phyloP scores from a whole-genome alignment of 352 stramenopile species.

The Phytophthora lateralis region DNA sequence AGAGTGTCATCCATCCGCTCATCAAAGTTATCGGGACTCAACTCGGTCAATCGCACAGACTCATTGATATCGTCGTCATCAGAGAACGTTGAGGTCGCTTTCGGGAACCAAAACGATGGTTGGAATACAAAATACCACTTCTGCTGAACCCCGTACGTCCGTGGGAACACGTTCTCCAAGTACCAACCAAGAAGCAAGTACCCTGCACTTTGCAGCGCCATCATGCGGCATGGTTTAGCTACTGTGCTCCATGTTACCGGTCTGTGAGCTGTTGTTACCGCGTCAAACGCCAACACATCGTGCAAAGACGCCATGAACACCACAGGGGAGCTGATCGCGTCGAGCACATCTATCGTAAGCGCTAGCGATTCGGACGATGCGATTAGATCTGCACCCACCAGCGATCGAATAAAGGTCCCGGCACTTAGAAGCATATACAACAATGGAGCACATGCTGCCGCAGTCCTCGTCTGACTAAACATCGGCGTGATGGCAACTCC shows the following conservation, averaged over 20 bases:
- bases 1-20: constrained; percentile 61
- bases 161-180: constrained; percentile 93
- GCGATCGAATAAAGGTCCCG: constrained; percentile 55
- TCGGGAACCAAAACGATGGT: constrained; percentile 81
- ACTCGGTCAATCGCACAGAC: constrained; percentile 29
- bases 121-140: constrained; percentile 95
- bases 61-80: constrained; percentile 31
- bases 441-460: constrained; percentile 61
- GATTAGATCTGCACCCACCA: constrained; percentile 57
- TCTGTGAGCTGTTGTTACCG: constrained; percentile 36
- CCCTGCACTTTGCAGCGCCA: constrained; percentile 83
- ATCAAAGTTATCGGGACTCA: constrained; percentile 28
- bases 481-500: constrained; percentile 73
- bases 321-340: constrained; percentile 65
- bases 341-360: constrained; percentile 42
- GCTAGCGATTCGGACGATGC: constrained; percentile 40
- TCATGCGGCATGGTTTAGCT: constrained; percentile 49
- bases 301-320: constrained; percentile 74
- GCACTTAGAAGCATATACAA: constrained; percentile 67
- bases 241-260: constrained; percentile 58
- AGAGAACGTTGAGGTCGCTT: constrained; percentile 8
- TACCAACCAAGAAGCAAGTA: constrained; percentile 94
- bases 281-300: constrained; percentile 60
- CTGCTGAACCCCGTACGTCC: constrained; percentile 88
- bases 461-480: constrained; percentile 76